Percentiles rank a stretch among this genome's conserved stretches.
phyloP scores from a whole-genome alignment of 2,329 filamentous ascomycete genomes.

The Alternaria gaisen region DNA sequence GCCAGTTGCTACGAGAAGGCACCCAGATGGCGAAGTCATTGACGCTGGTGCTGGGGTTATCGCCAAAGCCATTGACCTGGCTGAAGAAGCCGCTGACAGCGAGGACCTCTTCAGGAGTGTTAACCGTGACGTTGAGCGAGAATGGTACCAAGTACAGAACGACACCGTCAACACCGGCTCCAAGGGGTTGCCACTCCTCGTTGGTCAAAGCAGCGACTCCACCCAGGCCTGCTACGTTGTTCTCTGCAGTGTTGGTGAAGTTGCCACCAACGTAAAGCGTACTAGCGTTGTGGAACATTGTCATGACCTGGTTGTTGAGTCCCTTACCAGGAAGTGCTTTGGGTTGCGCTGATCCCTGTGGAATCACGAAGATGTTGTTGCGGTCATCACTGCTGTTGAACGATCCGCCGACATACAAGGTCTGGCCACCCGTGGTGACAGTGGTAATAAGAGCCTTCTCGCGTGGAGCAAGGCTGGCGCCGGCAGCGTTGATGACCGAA shows the following conservation, averaged over 20 bases:
- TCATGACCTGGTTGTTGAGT: constrained; percentile 79
- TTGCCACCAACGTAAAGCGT: constrained; percentile 78
- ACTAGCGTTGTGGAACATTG: constrained; percentile 72
- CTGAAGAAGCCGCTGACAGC: constrained; percentile 83
- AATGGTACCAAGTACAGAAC: constrained; percentile 80
- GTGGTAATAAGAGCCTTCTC: constrained; percentile 72
- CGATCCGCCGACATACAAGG: constrained; percentile 80
- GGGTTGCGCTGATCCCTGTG: constrained; percentile 64
- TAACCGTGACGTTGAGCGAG: constrained; percentile 76
- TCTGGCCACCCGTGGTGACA: constrained; percentile 70
- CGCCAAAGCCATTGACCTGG: constrained; percentile 72
- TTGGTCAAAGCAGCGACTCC: constrained; percentile 78
- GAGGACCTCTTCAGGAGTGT: constrained; percentile 75
- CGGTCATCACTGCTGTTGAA: constrained; percentile 71
- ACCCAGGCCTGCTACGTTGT: constrained; percentile 70
- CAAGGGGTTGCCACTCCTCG: constrained; percentile 79
- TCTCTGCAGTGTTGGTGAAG: constrained; percentile 77
- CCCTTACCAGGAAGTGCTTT: constrained; percentile 73
- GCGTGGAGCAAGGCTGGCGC: constrained; percentile 68
- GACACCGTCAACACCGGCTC: constrained; percentile 82
- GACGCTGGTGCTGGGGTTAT: constrained; percentile 68
- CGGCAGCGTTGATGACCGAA: constrained; percentile 80
- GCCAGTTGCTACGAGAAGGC: constrained; percentile 83
- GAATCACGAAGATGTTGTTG: constrained; percentile 79
- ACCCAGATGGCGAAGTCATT: constrained; percentile 92